A percentile compares a stretch with the other conserved stretches of the same genome.
phyloP scores from a whole-genome alignment of 768 basidiomycete species.

The Saitozyma podzolica region DNA sequence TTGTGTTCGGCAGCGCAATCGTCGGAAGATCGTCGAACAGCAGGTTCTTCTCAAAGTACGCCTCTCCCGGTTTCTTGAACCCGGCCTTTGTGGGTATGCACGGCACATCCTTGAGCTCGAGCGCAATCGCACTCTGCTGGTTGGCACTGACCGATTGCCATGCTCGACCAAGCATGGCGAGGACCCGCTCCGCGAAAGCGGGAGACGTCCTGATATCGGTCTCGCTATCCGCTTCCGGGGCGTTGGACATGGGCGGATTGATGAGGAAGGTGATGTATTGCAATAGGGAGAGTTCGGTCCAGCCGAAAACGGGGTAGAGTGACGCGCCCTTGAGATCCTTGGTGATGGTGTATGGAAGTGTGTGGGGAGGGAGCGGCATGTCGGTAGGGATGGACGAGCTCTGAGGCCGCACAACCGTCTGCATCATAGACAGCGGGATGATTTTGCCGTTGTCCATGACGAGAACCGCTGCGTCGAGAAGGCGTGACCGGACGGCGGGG shows the following conservation, averaged over 20 bases:
- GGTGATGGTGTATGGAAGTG: conserved; percentile 68
- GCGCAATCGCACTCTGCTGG: conserved; percentile 59
- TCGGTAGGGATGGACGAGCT: conserved; percentile 67
- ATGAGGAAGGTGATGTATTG: conserved; percentile 75
- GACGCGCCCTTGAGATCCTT: conserved; percentile 52
- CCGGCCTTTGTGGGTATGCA: conserved; percentile 76
- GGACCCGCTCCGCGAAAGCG: conserved; percentile 76
- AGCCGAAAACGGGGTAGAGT: conserved; percentile 62
- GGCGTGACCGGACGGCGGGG: conserved; percentile 57
- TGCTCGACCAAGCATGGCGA: conserved; percentile 65
- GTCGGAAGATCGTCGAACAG: conserved; percentile 87
- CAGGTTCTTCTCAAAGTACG: conserved; percentile 82
- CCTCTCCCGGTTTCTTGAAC: conserved; percentile 67
- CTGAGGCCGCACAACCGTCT: conserved; percentile 69
- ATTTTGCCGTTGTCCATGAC: conserved; percentile 57
- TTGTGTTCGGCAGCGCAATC: conserved; percentile 68
- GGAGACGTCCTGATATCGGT: conserved; percentile 68
- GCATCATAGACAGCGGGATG: conserved; percentile 68
- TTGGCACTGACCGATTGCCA: conserved; percentile 67
- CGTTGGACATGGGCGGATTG: conserved; percentile 54
- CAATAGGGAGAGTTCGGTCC: conserved; percentile 71
- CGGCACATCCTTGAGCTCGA: conserved; percentile 58
- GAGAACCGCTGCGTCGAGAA: conserved; percentile 73
- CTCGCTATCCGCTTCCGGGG: conserved; percentile 53
- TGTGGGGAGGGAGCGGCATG: conserved; percentile 71